Percentiles rank a stretch among this genome's conserved stretches.
phyloP scores from a whole-genome alignment of 805 yeast genomes.

The Lachancea thermotolerans region DNA sequence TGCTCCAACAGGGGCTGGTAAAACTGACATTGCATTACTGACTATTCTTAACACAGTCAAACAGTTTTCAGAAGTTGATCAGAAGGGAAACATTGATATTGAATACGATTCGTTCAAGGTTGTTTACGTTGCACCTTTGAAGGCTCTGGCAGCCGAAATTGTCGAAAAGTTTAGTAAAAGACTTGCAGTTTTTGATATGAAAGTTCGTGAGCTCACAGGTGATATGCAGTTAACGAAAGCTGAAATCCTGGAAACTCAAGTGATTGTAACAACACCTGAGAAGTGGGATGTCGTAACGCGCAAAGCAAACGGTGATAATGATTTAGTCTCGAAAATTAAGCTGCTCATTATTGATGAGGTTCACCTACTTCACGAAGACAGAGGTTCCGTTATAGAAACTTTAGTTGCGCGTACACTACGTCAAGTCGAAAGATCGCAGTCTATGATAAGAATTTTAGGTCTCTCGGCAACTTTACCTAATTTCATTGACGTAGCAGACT shows the following conservation, averaged over 20 bases:
- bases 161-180: constrained; percentile 81
- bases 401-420: constrained; percentile 89
- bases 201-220: constrained; percentile 85
- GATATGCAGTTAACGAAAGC: constrained; percentile 86
- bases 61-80: constrained; percentile 55
- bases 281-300: constrained; percentile 98
- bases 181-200: constrained; percentile 76
- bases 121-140: constrained; percentile 87
- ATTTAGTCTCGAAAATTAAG: constrained; percentile 75
- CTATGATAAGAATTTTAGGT: constrained; percentile 90
- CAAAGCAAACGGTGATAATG: constrained; percentile 83
- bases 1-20: constrained; percentile 98
- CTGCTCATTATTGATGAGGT: constrained; percentile 92
- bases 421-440: constrained; percentile 91
- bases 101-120: constrained; percentile 83
- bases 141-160: constrained; percentile 94
- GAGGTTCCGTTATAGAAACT: constrained; percentile 96
- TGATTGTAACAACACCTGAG: constrained; percentile 91
- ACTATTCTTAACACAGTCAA: constrained; percentile 73
- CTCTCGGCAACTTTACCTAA: constrained; percentile 92
- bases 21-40: constrained; percentile 85
- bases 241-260: constrained; percentile 75
- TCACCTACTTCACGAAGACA: constrained; percentile 90
- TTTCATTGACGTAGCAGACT: constrained; percentile 89
- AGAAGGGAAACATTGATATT: constrained; percentile 50